These are phyloP conservation scores for Starmerella ratchasimensis DNA, from an alignment of 805 yeast species.

Conservation along the genomic window DNA sequence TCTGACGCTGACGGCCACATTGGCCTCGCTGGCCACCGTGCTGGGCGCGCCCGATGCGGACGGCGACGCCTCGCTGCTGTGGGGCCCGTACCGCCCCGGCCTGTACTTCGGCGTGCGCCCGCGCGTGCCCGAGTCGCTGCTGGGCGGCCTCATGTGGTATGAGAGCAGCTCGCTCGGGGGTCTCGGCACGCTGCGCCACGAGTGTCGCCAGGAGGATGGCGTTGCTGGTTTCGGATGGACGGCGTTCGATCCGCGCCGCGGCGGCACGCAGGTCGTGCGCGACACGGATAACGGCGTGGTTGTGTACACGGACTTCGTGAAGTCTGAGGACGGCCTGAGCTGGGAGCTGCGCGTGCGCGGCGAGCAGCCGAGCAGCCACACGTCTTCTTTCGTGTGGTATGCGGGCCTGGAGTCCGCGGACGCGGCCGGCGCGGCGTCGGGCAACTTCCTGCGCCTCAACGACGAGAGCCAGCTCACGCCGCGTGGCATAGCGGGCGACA, in stretches of 20 bases:
- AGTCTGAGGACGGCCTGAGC: constrained; percentile 49
- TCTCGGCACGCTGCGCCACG: constrained; percentile 49
- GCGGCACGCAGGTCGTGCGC: constrained; percentile 64
- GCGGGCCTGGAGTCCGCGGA: constrained; percentile 55
- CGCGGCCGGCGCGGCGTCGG: not conserved
- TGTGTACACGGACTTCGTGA: constrained; percentile 60
- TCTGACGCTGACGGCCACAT: too few species aligned
- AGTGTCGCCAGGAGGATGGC: constrained; percentile 58
- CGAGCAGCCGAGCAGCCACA: constrained; percentile 33
- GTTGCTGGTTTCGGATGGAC: constrained; percentile 72
- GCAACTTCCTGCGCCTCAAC: constrained; percentile 25
- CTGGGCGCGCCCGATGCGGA: not conserved
- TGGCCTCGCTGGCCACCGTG: too few species aligned
- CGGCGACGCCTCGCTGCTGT: constrained; percentile 39
- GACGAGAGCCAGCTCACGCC: constrained; percentile 16
- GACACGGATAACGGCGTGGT: constrained; percentile 54
- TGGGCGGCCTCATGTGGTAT: constrained; percentile 83
- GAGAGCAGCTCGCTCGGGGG: constrained; percentile 46
- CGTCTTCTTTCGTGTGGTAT: constrained; percentile 61
- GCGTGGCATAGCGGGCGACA: constrained; percentile 26
- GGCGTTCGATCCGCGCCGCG: constrained; percentile 72
- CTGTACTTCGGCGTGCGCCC: constrained; percentile 80
- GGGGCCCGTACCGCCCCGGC: constrained; percentile 93
- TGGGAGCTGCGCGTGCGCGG: constrained; percentile 76
- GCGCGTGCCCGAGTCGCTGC: constrained; percentile 56